These are phyloP conservation scores for Xylaria sp. DNA, from an alignment of 2,329 filamentous ascomycete species.

Conservation along the genomic window DNA sequence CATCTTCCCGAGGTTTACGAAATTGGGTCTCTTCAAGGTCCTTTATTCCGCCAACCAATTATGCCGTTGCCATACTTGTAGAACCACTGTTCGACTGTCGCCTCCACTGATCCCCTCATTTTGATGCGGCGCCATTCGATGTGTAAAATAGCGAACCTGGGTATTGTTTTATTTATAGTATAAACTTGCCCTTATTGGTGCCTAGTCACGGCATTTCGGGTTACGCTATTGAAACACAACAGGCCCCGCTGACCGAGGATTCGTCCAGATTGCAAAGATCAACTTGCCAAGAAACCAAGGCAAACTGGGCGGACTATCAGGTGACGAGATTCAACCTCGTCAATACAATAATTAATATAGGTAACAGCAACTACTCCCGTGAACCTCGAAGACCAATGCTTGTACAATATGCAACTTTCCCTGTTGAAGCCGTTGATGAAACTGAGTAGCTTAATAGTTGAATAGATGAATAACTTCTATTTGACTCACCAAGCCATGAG, in stretches of 20 bases:
- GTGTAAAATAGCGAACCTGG: background rate
- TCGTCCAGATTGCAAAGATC: background rate
- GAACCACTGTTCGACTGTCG: background rate
- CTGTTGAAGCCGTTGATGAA: background rate
- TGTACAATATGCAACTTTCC: background rate
- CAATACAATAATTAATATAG: slow-evolving; percentile 1
- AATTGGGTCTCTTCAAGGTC: background rate
- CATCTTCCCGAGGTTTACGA: background rate
- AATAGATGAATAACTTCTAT: background rate
- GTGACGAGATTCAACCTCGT: slow-evolving; percentile 14
- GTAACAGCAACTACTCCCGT: slow-evolving; percentile 12
- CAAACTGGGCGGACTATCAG: background rate
- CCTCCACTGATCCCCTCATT: background rate
- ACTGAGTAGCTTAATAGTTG: background rate
- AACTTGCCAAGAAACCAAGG: slow-evolving; percentile 25
- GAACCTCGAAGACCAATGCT: background rate
- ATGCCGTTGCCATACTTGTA: too few species aligned
- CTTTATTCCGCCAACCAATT: background rate
- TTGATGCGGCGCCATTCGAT: background rate
- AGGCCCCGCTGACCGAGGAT: slow-evolving; percentile 6
- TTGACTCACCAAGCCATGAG: slow-evolving; percentile 21
- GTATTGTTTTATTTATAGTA: slow-evolving; percentile 26
- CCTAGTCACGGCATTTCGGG: slow-evolving; percentile 26
- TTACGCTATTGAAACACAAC: background rate
- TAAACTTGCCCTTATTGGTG: background rate